A percentile compares a stretch with the other conserved stretches of the same genome.
phyloP scores from a whole-genome alignment of 495 filamentous ascomycete genomes.

The Jackrogersella multiformis region DNA sequence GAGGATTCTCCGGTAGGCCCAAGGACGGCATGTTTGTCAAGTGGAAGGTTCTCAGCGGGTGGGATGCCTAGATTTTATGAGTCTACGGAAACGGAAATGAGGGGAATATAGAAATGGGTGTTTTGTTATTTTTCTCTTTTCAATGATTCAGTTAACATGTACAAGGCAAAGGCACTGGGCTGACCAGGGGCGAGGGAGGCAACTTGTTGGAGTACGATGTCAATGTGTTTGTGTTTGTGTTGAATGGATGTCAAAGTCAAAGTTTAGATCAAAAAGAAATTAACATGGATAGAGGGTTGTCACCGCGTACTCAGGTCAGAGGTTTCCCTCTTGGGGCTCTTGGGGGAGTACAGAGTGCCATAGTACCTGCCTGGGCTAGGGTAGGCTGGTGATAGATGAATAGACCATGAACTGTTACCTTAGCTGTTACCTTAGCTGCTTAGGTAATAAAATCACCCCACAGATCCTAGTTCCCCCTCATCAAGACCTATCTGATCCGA shows the following conservation, averaged over 20 bases:
- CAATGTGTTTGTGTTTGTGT: too few relatives aligned
- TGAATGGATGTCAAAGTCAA: constrained; percentile 7
- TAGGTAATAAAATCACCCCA: constrained; percentile 3
- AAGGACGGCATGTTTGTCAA: constrained; percentile 19
- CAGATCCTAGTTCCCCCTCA: constrained; percentile 2
- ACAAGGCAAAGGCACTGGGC: neutral
- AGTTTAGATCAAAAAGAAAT: constrained; percentile 11
- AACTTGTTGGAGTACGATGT: neutral
- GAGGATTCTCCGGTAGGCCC: constrained; percentile 13
- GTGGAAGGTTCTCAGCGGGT: constrained; percentile 13
- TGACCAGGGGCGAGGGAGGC: neutral
- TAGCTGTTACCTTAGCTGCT: too few relatives aligned
- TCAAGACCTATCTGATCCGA: neutral
- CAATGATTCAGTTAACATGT: constrained; percentile 4
- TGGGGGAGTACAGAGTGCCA: too few relatives aligned
- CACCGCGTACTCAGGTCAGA: neutral
- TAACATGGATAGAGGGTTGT: constrained; percentile 3
- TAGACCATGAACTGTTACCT: neutral
- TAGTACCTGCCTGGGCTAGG: neutral
- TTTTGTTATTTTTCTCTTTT: neutral
- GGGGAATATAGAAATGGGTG: neutral
- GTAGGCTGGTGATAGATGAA: constrained; percentile 1
- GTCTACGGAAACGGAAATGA: constrained; percentile 2
- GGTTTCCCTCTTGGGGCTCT: neutral
- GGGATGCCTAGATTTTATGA: neutral